Evolutionary conservation across 2,329 filamentous ascomycete genomes (phyloP).

Genomic region (Didymella pinodella): DNA sequence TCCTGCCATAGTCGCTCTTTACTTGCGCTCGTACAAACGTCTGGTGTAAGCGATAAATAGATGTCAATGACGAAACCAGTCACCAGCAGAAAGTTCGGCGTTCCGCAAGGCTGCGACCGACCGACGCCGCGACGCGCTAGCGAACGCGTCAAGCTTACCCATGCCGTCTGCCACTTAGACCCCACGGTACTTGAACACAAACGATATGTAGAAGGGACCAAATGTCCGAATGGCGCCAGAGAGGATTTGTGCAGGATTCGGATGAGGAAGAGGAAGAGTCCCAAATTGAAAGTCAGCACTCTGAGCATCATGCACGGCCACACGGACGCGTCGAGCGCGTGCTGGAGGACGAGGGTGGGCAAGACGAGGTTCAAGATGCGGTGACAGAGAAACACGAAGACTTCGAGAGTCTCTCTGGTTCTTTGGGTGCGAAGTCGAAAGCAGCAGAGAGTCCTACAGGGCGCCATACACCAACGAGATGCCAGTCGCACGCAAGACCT

Average conservation of each 20-base stretch:
- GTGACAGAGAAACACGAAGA: neutral
- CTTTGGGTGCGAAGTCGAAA: neutral
- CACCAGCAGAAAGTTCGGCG: slow-evolving; percentile 28
- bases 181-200: slow-evolving; percentile 25
- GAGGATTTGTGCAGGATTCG: slow-evolving; percentile 60
- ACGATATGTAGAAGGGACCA: slow-evolving; percentile 48
- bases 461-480: slow-evolving; percentile 12
- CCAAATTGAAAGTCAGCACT: slow-evolving; percentile 39
- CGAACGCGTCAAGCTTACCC: slow-evolving; percentile 16
- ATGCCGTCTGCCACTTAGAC: slow-evolving; percentile 27
- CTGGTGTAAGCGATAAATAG: neutral
- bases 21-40: neutral
- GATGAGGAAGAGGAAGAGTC: slow-evolving; percentile 57
- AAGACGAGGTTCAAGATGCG: neutral
- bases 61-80: slow-evolving; percentile 31
- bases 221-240: slow-evolving; percentile 61
- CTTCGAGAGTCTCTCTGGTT: neutral
- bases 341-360: slow-evolving; percentile 7
- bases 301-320: slow-evolving; percentile 23
- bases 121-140: slow-evolving; percentile 26
- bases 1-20: slow-evolving; percentile 38
- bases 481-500: slow-evolving; percentile 22
- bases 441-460: neutral
- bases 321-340: slow-evolving; percentile 34
- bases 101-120: slow-evolving; percentile 9